Evolutionary conservation across 225 moss, liverwort and hornwort species (phyloP).

Genomic region (Marchantia polymorpha): DNA sequence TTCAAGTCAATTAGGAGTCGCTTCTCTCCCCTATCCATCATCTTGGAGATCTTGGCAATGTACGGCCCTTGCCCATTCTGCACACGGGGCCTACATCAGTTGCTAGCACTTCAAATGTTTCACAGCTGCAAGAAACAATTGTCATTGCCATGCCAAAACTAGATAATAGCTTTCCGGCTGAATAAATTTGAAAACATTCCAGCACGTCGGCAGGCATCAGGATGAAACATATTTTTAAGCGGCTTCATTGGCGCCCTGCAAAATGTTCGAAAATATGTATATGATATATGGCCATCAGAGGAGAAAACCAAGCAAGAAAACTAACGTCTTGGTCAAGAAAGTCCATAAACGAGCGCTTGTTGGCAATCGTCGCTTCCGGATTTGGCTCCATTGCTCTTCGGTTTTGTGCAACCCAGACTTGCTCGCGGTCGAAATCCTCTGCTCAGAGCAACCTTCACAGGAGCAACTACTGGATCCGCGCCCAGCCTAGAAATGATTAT

Average conservation of each 20-base stretch:
- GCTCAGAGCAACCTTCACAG: neutral
- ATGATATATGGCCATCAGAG: too few relatives aligned
- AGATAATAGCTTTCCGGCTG: too few relatives aligned
- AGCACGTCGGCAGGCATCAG: too few relatives aligned
- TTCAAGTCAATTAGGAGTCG: slow-evolving; percentile 74
- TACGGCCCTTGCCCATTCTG: slow-evolving; percentile 75
- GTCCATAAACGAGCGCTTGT: slow-evolving; percentile 72
- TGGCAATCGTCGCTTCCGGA: slow-evolving; percentile 51
- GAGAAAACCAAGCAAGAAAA: neutral
- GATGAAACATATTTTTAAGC: too few relatives aligned
- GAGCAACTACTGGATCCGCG: neutral
- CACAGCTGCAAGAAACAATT: too few relatives aligned
- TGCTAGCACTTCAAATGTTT: too few relatives aligned
- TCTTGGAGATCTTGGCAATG: slow-evolving; percentile 58
- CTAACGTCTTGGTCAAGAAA: slow-evolving; percentile 78
- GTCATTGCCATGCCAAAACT: too few relatives aligned
- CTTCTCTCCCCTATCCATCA: slow-evolving; percentile 55
- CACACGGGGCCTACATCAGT: neutral
- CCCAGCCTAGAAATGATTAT: neutral
- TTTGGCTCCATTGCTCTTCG: slow-evolving; percentile 56
- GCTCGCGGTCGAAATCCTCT: neutral
- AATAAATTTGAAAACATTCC: too few relatives aligned
- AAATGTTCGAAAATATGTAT: too few relatives aligned
- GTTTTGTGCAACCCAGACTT: neutral
- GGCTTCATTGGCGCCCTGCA: too few relatives aligned